Conservation (phyloP, 148 eudicot genomes). For the Gaultheria prostrata region DNA sequence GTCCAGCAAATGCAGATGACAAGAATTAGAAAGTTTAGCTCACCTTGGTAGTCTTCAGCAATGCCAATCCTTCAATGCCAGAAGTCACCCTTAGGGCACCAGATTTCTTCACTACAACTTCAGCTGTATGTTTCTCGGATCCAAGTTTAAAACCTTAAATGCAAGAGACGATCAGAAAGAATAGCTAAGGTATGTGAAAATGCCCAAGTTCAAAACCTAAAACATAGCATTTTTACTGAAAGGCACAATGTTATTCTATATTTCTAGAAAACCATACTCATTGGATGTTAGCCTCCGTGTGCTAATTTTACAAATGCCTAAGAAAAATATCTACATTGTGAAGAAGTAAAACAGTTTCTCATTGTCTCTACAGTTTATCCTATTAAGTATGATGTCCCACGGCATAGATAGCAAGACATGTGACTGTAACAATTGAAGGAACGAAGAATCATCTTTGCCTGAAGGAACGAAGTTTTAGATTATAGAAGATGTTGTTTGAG, state of each 20-base stretch:
- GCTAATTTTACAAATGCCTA: background rate
- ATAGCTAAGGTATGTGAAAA: background rate
- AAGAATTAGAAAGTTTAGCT: background rate
- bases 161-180: conserved; percentile 15
- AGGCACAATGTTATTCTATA: background rate
- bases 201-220: background rate
- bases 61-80: conserved; percentile 70
- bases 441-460: background rate
- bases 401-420: background rate
- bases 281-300: background rate
- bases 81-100: conserved; percentile 65
- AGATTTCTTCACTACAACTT: conserved; percentile 61
- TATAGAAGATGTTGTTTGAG: background rate
- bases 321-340: background rate
- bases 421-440: background rate
- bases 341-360: background rate
- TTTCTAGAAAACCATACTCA: background rate
- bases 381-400: background rate
- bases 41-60: conserved; percentile 93
- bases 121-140: conserved; percentile 84
- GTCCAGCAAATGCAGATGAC: background rate
- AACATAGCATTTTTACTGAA: background rate
- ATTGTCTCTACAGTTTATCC: no score
- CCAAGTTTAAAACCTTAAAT: conserved; percentile 88
- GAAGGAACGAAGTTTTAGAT: background rate